phyloP scores from a whole-genome alignment of 2,329 filamentous ascomycete species.

The Epichloe coenophiala region DNA sequence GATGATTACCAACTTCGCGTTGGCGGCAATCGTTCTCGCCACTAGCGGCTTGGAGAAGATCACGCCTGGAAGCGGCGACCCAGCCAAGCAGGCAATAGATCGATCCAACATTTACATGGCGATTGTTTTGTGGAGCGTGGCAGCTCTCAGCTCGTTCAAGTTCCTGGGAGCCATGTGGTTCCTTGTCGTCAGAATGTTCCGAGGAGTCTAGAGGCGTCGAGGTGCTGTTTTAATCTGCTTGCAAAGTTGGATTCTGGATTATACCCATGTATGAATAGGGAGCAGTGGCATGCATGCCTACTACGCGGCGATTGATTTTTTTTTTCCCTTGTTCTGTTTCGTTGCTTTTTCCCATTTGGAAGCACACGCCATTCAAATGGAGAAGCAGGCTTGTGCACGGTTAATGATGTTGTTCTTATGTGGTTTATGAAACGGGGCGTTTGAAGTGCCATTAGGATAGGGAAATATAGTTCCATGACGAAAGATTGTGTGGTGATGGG shows the following conservation, averaged over 20 bases:
- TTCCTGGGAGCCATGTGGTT: conserved; percentile 87
- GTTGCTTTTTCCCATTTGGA: not conserved
- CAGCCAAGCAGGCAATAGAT: conserved; percentile 30
- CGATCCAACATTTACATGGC: conserved; percentile 73
- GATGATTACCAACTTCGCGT: conserved; percentile 92
- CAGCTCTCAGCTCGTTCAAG: conserved; percentile 69
- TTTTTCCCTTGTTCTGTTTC: not conserved
- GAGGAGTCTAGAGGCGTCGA: conserved; percentile 40
- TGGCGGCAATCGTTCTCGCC: conserved; percentile 75
- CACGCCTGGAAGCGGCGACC: conserved; percentile 24
- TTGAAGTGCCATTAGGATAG: not conserved
- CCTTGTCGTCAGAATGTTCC: conserved; percentile 76
- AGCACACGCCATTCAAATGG: not conserved
- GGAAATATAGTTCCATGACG: not conserved
- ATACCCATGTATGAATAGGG: conserved; percentile 7
- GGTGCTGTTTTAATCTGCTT: not conserved
- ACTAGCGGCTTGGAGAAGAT: conserved; percentile 69
- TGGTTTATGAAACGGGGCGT: not conserved
- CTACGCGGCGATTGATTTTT: not conserved
- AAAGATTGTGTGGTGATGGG: not conserved
- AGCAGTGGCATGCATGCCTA: not conserved
- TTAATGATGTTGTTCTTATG: not conserved
- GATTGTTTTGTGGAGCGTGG: conserved; percentile 81
- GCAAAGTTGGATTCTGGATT: conserved; percentile 6
- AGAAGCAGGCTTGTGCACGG: not conserved